Conservation (phyloP, 805 yeast species). For the Candida ascalaphidarum region DNA sequence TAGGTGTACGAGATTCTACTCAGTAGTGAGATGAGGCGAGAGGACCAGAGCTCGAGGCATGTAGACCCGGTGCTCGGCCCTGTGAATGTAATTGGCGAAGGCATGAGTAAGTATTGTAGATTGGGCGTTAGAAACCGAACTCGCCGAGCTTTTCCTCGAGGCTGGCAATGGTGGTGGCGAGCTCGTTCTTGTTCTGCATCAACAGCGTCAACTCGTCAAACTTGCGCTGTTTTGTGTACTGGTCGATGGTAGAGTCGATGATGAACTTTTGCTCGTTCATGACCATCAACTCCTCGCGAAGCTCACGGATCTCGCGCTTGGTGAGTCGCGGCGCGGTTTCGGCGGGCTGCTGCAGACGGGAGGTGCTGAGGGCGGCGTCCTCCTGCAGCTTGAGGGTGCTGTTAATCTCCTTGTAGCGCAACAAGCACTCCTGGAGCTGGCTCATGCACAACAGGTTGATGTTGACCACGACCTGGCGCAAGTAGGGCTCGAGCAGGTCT, state of each 20-base stretch:
- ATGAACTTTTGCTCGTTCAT: constrained; percentile 75
- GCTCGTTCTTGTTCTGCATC: constrained; percentile 48
- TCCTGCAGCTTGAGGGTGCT: constrained; percentile 26
- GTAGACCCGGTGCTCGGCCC: too few relatives aligned
- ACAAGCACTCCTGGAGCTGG: constrained; percentile 60
- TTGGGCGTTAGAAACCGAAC: constrained; percentile 25
- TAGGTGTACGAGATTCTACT: too few relatives aligned
- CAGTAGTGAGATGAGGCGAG: too few relatives aligned
- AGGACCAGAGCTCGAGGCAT: too few relatives aligned
- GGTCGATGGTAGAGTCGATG: constrained; percentile 55
- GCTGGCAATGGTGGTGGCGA: constrained; percentile 38
- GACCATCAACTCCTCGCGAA: constrained; percentile 75
- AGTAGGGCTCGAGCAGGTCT: constrained; percentile 4
- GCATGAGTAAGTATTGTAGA: too few relatives aligned
- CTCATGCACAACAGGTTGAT: constrained; percentile 48
- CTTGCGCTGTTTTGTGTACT: constrained; percentile 55
- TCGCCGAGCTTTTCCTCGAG: constrained; percentile 52
- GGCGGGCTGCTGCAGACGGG: background rate
- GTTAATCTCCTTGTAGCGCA: constrained; percentile 57
- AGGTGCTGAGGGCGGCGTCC: constrained; percentile 10
- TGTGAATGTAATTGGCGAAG: too few relatives aligned
- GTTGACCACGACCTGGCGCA: constrained; percentile 42
- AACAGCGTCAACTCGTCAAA: constrained; percentile 70
- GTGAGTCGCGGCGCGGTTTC: constrained; percentile 23
- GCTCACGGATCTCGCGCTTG: constrained; percentile 45